phyloP scores from a whole-genome alignment of 257 asterid species.

The Solanum virginianum region DNA sequence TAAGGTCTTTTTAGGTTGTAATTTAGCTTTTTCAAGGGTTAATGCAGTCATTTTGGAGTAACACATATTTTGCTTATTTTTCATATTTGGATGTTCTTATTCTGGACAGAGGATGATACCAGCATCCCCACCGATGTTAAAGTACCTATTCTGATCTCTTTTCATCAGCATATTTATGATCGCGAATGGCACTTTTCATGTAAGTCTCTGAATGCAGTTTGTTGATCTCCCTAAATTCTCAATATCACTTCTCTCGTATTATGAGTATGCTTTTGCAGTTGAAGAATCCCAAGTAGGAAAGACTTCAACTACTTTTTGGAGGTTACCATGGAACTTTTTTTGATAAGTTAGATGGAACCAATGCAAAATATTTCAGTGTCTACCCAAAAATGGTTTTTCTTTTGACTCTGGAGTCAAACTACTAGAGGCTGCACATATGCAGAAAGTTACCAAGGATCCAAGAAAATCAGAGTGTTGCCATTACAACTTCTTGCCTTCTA shows the following conservation, averaged over 20 bases:
- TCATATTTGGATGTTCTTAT: conserved; percentile 4
- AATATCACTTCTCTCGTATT: background rate
- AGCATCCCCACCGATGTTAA: conserved; percentile 76
- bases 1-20: background rate
- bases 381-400: background rate
- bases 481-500: background rate
- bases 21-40: background rate
- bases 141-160: conserved; percentile 75
- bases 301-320: background rate
- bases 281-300: background rate
- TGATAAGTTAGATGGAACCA: background rate
- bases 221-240: background rate
- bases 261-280: background rate
- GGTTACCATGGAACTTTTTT: background rate
- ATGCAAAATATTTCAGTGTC: background rate
- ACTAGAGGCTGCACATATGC: background rate
- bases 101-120: conserved; percentile 88
- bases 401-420: background rate
- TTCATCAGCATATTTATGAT: conserved; percentile 73
- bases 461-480: background rate
- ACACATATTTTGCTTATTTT: background rate
- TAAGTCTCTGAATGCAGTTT: conserved; percentile 32
- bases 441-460: background rate
- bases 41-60: background rate
- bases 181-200: conserved; percentile 90